These are phyloP conservation scores for Erigeron philadelphicus DNA, from an alignment of 140 eudicot genomes.

Conservation along the genomic window DNA sequence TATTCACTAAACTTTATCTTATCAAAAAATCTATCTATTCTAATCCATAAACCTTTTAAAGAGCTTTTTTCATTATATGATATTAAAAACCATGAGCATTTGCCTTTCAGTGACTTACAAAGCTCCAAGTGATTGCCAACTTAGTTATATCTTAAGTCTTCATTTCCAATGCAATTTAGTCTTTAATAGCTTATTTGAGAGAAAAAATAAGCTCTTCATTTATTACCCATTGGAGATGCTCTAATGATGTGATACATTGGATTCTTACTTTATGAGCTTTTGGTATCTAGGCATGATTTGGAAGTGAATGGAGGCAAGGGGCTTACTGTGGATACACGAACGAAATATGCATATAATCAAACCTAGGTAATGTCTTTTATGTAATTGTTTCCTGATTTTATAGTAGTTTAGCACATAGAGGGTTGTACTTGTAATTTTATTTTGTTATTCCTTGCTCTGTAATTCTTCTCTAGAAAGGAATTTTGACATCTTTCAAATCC, in stretches of 20 bases:
- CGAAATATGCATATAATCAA: slow-evolving; percentile 75
- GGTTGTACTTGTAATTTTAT: background rate
- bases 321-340: slow-evolving; percentile 75
- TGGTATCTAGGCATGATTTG: slow-evolving; percentile 69
- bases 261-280: background rate
- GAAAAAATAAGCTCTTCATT: too few species aligned
- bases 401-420: background rate
- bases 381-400: background rate
- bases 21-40: too few species aligned
- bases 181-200: too few species aligned
- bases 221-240: background rate
- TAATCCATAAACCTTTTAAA: too few species aligned
- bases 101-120: too few species aligned
- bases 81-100: too few species aligned
- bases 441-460: background rate
- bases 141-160: too few species aligned
- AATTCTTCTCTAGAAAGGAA: background rate
- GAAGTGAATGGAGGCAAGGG: slow-evolving; percentile 98
- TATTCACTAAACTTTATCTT: too few species aligned
- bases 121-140: too few species aligned
- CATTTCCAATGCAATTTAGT: too few species aligned
- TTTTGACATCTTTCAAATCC: background rate
- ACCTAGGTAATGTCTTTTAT: slow-evolving; percentile 29
- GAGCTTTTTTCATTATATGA: too few species aligned
- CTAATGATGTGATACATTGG: background rate